Base-by-base conservation (phyloP, 176 grass and related monocot genomes). In the Oryza officinalis region DNA sequence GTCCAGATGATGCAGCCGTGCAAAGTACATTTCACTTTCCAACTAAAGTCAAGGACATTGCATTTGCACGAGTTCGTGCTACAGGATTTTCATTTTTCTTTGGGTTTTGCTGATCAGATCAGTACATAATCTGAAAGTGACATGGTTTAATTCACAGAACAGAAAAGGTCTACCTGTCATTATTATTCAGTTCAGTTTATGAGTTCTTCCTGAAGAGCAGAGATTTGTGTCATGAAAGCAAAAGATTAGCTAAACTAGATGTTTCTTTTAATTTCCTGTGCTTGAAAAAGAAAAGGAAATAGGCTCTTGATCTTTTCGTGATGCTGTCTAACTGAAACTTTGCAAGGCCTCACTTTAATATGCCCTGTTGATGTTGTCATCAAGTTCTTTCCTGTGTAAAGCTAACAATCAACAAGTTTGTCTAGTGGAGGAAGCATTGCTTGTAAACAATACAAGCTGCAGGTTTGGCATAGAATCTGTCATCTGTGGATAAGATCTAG, bases 401-500 rank as follows among this genome's bases (percentile, higher is more conserved):
- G 61, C 47, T 61, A 27, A 20, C 60, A 11, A 23, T 41, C 37
- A 26, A 80, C 13, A 9, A 13, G 13, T 57, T 57, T 57, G 27
- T 12, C 32, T 47, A 37, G 69, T 80, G n/a, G 27, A 46, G 4
- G 50, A 26, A 14, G 31, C 26, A 45, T 76, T 43, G 40, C 71
- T 85, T 85, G 35, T 43, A 74, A 60, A 79, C 9, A 59, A 15
- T 27, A 75, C 59, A 84, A 71, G 12, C 43, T 54, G 26, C 37
- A 35, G 60, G 27, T 80, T 80, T 65, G 50, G 8, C 71, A 71
- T 65, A 77, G 41, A 54, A 76, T 85, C 71, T 52, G 78, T 64
- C 43, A 76, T 85, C 71, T 64, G 78, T 52, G 72, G 83, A 86
- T 85, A 85, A 81, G 50, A 81, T 65, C 52, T 76, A 71, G 49